Percentiles rank a stretch among this genome's conserved stretches.
These are phyloP conservation scores for Tripidium arundinaceum DNA, from an alignment of 202 grass and related monocot genomes.

Conservation along the genomic window DNA sequence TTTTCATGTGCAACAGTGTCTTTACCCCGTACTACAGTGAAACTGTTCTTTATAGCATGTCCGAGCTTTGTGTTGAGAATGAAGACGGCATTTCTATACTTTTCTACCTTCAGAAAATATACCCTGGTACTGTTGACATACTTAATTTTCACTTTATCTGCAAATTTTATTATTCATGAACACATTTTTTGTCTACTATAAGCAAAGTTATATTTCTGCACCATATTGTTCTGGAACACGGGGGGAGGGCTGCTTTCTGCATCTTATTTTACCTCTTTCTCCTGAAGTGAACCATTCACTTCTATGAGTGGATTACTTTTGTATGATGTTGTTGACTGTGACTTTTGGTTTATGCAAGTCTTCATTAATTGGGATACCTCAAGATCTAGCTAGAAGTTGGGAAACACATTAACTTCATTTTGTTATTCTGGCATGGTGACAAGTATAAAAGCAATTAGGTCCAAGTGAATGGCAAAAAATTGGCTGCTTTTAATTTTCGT, in stretches of 20 bases:
- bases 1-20: constrained; percentile 68
- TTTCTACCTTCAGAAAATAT: constrained; percentile 99
- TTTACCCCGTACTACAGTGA: constrained; percentile 95
- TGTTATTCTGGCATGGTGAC: too few species aligned
- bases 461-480: too few species aligned
- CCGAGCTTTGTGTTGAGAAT: constrained; percentile 72
- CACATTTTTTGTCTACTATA: neutral
- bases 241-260: too few species aligned
- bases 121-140: constrained; percentile 59
- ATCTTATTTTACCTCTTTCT: neutral
- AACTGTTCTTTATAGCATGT: constrained; percentile 88
- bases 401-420: too few species aligned
- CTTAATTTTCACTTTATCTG: neutral
- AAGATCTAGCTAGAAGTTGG: too few species aligned
- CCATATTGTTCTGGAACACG: neutral
- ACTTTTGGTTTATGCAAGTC: too few species aligned
- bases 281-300: neutral
- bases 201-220: neutral
- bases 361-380: too few species aligned
- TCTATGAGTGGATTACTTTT: too few species aligned
- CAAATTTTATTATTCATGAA: neutral
- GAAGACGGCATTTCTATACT: constrained; percentile 93
- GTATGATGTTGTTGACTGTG: too few species aligned
- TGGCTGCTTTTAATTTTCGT: too few species aligned
- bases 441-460: too few species aligned